phyloP scores from a whole-genome alignment of 2,329 filamentous ascomycete genomes.

The Westerdykella sp. region DNA sequence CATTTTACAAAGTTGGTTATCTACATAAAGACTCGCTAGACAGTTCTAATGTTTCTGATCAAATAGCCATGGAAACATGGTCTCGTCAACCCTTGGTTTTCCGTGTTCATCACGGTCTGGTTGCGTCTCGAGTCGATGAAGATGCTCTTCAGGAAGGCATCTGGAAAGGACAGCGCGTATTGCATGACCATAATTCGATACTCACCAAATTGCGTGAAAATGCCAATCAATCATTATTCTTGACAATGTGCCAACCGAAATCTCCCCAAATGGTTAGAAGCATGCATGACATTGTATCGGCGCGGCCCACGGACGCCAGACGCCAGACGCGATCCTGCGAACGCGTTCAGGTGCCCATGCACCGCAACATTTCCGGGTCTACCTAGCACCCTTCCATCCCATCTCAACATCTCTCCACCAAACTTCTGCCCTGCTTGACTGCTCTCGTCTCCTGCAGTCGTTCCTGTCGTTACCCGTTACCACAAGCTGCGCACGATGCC shows the following conservation, averaged over 20 bases:
- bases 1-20: no score
- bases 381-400: conserved; percentile 15
- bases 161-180: conserved; percentile 9
- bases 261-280: conserved; percentile 1
- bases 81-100: no score
- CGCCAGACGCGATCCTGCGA: conserved; percentile 71
- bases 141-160: background rate
- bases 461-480: conserved; percentile 12
- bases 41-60: no score
- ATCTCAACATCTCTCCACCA: background rate
- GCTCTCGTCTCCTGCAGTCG: conserved; percentile 6
- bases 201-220: no score
- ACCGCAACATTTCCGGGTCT: conserved; percentile 17
- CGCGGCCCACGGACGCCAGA: background rate
- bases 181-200: background rate
- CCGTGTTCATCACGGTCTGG: no score
- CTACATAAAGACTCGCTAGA: no score
- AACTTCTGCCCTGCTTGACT: background rate
- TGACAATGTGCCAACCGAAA: no score
- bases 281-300: conserved; percentile 10
- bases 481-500: conserved; percentile 4
- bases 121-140: no score
- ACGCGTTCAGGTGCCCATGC: conserved; percentile 3
- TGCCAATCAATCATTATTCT: no score
- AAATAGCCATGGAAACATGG: no score